Percentiles rank a stretch among this genome's conserved stretches.
Evolutionary conservation across 1,284 basidiomycete genomes (phyloP).

Genomic region (Lentinula novae-zelandiae): DNA sequence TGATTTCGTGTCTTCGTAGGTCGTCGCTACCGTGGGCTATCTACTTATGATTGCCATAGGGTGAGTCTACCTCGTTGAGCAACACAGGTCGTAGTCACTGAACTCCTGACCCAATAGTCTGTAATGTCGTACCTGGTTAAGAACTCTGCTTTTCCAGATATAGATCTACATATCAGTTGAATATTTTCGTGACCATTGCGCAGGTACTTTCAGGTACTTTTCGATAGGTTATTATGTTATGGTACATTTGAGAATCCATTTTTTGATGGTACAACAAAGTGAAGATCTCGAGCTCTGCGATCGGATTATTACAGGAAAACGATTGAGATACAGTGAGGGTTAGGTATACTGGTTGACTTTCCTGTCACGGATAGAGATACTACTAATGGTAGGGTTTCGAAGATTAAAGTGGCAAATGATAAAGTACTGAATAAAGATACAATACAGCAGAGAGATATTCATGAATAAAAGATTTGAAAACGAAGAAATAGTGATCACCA

Average conservation of each 20-base stretch:
- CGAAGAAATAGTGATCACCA: background rate
- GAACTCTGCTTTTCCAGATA: no score
- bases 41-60: conserved; percentile 68
- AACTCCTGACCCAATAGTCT: background rate
- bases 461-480: background rate
- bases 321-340: background rate
- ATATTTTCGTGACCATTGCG: no score
- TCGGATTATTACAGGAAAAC: background rate
- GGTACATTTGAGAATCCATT: no score
- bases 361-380: background rate
- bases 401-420: background rate
- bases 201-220: no score
- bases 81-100: background rate
- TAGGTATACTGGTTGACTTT: background rate
- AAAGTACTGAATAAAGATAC: conserved; percentile 5
- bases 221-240: no score
- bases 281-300: background rate
- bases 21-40: conserved; percentile 82
- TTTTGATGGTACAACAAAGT: background rate
- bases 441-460: background rate
- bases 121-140: background rate
- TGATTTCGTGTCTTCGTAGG: conserved; percentile 34
- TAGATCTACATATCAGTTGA: no score
- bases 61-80: conserved; percentile 33
- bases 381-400: background rate